These are phyloP conservation scores for Talinum fruticosum DNA, from an alignment of 148 eudicot species.

Conservation along the genomic window DNA sequence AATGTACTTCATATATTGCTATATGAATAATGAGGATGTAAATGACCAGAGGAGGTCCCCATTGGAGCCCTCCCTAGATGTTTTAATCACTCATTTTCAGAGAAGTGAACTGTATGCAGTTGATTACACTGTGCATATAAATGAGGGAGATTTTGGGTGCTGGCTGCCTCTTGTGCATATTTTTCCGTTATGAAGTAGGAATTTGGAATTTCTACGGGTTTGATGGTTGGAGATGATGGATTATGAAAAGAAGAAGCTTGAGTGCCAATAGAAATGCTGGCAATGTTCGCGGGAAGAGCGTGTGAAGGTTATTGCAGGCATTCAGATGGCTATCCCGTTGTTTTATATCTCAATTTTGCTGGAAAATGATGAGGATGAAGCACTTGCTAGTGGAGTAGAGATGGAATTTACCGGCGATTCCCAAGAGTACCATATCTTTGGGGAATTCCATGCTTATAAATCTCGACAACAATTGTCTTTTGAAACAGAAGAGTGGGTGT, in stretches of 20 bases:
- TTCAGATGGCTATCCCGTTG: background rate
- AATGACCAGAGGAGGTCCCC: background rate
- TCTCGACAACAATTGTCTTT: no score
- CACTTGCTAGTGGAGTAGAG: background rate
- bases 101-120: background rate
- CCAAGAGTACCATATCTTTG: background rate
- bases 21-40: background rate
- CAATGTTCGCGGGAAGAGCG: background rate
- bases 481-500: background rate
- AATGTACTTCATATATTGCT: background rate
- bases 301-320: background rate
- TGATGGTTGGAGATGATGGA: background rate
- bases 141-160: background rate
- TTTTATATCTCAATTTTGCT: background rate
- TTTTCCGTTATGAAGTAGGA: background rate
- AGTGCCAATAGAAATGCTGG: background rate
- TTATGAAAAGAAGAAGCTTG: background rate
- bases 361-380: no score
- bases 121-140: background rate
- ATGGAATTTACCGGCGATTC: background rate
- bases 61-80: background rate
- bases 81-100: background rate
- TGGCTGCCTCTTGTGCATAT: slow-evolving; percentile 3
- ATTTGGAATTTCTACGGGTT: background rate
- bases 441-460: background rate